These are phyloP conservation scores for Didymella pomorum DNA, from an alignment of 2,329 filamentous ascomycete species.

Conservation along the genomic window DNA sequence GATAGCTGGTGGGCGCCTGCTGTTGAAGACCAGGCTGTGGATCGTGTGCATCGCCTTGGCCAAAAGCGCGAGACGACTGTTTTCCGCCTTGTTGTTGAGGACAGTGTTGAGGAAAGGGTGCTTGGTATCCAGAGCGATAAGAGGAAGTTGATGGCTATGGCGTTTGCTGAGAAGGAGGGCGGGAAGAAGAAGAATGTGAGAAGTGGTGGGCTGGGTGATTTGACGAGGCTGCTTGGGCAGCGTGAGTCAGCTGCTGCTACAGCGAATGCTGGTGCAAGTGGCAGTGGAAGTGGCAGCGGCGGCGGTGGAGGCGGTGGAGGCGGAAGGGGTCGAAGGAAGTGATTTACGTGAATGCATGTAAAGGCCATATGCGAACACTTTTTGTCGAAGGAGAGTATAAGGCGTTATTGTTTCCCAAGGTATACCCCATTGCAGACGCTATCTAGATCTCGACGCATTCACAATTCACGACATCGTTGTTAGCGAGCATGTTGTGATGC, in stretches of 20 bases:
- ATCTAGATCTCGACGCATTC: background rate
- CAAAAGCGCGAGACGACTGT: constrained; percentile 81
- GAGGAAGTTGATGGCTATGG: constrained; percentile 76
- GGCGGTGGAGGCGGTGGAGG: background rate
- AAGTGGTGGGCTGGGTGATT: constrained; percentile 56
- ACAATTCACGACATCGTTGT: background rate
- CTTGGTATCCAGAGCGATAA: constrained; percentile 81
- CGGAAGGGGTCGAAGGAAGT: constrained; percentile 3
- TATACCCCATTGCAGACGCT: constrained; percentile 2
- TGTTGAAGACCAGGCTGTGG: constrained; percentile 90
- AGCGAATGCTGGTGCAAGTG: background rate
- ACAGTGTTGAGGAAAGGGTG: constrained; percentile 81
- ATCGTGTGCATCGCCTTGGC: constrained; percentile 85
- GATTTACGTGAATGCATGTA: background rate
- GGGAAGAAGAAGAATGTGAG: constrained; percentile 59
- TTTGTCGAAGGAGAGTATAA: background rate
- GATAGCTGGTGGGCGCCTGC: constrained; percentile 93
- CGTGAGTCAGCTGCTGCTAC: constrained; percentile 2
- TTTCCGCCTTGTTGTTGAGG: constrained; percentile 82
- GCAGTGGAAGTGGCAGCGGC: background rate
- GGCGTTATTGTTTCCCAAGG: constrained; percentile 6
- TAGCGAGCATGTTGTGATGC: too few species aligned
- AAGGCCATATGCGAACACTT: background rate
- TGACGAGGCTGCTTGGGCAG: constrained; percentile 52
- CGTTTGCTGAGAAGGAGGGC: constrained; percentile 76